A percentile compares a stretch with the other conserved stretches of the same genome.
These are phyloP conservation scores for Orbilia quercus DNA, from an alignment of 2,329 filamentous ascomycete genomes.

Conservation along the genomic window DNA sequence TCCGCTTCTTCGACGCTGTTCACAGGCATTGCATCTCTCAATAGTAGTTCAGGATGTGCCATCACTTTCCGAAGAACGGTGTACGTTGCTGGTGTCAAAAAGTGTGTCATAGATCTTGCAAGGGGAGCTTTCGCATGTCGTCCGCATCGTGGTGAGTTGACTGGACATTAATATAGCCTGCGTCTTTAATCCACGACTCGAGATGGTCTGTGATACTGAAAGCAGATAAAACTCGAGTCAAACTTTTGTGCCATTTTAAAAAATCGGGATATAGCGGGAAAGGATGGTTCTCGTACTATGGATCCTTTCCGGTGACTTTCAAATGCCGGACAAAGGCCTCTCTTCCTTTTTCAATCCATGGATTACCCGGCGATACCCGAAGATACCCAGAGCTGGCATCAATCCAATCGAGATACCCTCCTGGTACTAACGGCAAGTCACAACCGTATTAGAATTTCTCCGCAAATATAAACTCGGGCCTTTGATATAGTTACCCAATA, in stretches of 20 bases:
- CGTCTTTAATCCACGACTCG: background rate
- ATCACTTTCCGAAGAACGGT: constrained; percentile 5
- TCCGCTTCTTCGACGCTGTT: constrained; percentile 1
- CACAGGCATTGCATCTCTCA: constrained; percentile 7
- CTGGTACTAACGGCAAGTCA: background rate
- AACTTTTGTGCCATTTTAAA: too few relatives aligned
- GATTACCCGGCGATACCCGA: constrained; percentile 3
- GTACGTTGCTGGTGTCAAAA: background rate
- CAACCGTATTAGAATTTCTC: background rate
- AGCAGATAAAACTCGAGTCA: too few relatives aligned
- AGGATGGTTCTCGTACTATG: background rate
- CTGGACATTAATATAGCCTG: constrained; percentile 1
- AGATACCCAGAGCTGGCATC: background rate
- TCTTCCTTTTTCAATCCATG: background rate
- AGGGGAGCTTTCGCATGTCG: background rate
- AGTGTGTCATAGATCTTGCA: constrained; percentile 2
- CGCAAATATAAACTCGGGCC: too few relatives aligned
- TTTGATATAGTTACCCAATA: background rate
- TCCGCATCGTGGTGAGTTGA: background rate
- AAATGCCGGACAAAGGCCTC: background rate
- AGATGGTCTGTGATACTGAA: constrained; percentile 3
- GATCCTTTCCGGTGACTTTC: constrained; percentile 8
- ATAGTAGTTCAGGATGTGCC: background rate
- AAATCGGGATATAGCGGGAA: too few relatives aligned
- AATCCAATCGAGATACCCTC: constrained; percentile 15